Evolutionary conservation across 176 grass and related monocot species (phyloP), one percentile per base, ranked within the genome.

Genomic region (Rhynchospora breviuscula): DNA sequence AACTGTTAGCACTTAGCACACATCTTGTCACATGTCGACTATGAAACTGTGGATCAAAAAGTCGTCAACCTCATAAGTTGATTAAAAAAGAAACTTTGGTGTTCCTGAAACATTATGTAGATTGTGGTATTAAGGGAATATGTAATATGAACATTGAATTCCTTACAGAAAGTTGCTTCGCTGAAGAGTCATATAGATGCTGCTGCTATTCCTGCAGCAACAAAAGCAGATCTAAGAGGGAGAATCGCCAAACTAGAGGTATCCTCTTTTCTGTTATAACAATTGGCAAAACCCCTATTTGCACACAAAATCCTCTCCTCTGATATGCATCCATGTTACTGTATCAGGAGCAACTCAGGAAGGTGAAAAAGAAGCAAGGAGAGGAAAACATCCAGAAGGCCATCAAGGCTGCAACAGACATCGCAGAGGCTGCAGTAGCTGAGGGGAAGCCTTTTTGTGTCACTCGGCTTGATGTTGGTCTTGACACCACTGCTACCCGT

Each of bases 311-410:
- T 23, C 13, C 25, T 56, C 14, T 26, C 26, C 49, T 78, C 73
- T 78, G 73, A 78, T 53, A 56, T 15, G 23, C 47, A 79, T 81
- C 21, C 35, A 64, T 62, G 54, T 0, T 7, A 80, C 29, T 63
- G 11, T 81, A 25, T 69, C 83, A 99, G 95, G 92, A 98, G 72
- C 43, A 93, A 90, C 81, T 95, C 46, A 93, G 89, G 88, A 93
- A 95, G 79, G 92, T 89, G 23, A 99, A 98, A 83, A 99, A 95
- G 86, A 92, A 99, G 84, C 88, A 87, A 62, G 93, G 87, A 9
- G 93, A 99, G 79, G 89, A 93, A 84, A 99, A 99, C 85, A 89
- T 90, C 51, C 84, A 90, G 46, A 99, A 95, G 79, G 96, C 96
- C 58, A 82, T 93, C 6, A 90, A 90, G 86, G 61, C 85, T 11